Evolutionary conservation across 805 yeast genomes (phyloP), one percentile per base, ranked within the genome.

Genomic region (Kazachstania martiniae): DNA sequence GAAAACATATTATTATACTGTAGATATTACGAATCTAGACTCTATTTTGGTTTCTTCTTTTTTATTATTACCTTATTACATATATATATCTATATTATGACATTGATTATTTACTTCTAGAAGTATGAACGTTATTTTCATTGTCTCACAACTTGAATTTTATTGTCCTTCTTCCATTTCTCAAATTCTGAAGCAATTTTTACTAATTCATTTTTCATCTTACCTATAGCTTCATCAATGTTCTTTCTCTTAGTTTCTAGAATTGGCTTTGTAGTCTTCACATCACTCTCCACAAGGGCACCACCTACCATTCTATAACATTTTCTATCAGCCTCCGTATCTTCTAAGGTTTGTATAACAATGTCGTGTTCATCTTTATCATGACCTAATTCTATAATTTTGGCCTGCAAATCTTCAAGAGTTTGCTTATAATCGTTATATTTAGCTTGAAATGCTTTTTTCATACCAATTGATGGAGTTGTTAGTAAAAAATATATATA

Each of bases 301-400:
- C 95, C 93, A 17, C 95, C 96, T 21, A 89, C 71, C 95, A 91
- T 85, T 47, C 94, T 74, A 60, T 75, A 86, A 49, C 96, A 85
- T 51, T 77, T 76, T 39, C 98, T 72, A 28, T 68, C 74, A n/a
- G 41, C 28, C 16, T 76, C 74, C 8, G 74, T 62, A 1, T 58
- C 61, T 27, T 56, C 41, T 19, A 81, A 56, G 2, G 89, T 77
- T 14, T 65, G 69, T 10, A 77, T 46, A 1, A 81, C 91, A 12
- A 78, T 59, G 23, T 62, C 62, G 37, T 59, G 65, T 35, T 65
- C 68, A 32, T 63, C 67, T 25, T 65, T 58, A 38, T 72, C 77
- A 25, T 61, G 59, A 30, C 68, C 66, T 12, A 73, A 44, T 39
- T 68, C 72, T 19, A 59, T 57, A 9, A 70, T 49, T 40, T 70